Evolutionary conservation across 805 yeast species (phyloP), one percentile per base, ranked within the genome.

Genomic region (Priceomyces carsonii): DNA sequence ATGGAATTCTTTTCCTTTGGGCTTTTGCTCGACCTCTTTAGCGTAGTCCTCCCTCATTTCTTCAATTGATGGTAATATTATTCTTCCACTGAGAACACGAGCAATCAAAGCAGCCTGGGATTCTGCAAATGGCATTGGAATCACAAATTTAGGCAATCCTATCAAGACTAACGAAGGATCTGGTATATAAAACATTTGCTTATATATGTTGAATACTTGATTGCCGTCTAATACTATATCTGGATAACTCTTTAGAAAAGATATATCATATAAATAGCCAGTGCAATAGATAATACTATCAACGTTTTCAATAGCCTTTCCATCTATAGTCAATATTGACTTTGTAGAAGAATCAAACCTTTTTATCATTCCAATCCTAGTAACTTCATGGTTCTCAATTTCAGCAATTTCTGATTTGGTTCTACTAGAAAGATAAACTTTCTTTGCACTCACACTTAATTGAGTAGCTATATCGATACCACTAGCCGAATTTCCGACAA

Each of bases 401-500:
- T 45, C 38, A n/a, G 28, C 22, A 10, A 28, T 12, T 8, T 25
- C 9, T 15, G 23, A 13, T 17, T 26, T 27, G 5, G 16, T 16
- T 22, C 38, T 43, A 13, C 36, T 36, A 4, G 54, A 46, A 10
- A 53, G 45, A 33, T 48, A 47, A 0, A 51, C 42, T 16, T 45
- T 63, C 16, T 68, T 57, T 6, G 52, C 53, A 3, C 40, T 50
- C 2, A 65, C 61, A 1, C 79, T 74, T 13, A 81, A 50, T 51
- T 84, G 90, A 38, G 69, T 72, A 2, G 87, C 75, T 26, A 85
- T 64, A 51, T 88, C 95, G 13, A 78, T 74, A 18, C 91, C 95
- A 19, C 88, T 79, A 2, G 93, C 83, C 8, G 82, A 79, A 47
- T 80, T 82, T 0, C 95, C 95, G n/a, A 86, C 76, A 5, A 85